phyloP scores from a whole-genome alignment of 495 filamentous ascomycete species.

The Trichoderma asperelloides region DNA sequence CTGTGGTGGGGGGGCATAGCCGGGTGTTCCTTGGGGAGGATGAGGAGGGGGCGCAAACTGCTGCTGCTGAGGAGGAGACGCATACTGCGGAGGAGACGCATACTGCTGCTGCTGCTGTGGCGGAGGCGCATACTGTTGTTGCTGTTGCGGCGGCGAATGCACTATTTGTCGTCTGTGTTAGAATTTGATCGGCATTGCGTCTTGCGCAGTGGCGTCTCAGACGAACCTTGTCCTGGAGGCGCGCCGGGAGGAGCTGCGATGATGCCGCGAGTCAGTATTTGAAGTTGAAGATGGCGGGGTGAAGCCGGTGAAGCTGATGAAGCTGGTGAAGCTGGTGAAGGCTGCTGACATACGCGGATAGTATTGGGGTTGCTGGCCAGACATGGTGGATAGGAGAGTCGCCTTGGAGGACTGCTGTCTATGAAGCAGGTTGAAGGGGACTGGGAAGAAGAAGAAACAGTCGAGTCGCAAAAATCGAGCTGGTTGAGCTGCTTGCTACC shows the following conservation, averaged over 20 bases:
- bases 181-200: neutral
- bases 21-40: conserved; percentile 22
- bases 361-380: neutral
- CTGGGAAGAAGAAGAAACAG: neutral
- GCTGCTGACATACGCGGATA: neutral
- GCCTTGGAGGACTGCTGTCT: neutral
- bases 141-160: neutral
- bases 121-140: conserved; percentile 1
- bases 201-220: neutral
- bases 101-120: conserved; percentile 10
- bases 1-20: conserved; percentile 27
- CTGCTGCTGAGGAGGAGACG: conserved; percentile 22
- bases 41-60: conserved; percentile 29
- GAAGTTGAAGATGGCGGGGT: neutral
- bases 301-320: neutral
- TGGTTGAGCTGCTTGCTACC: neutral
- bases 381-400: neutral
- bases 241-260: conserved; percentile 19
- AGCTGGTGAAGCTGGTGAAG: neutral
- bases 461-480: neutral
- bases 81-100: conserved; percentile 19
- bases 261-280: conserved; percentile 2
- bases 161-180: neutral
- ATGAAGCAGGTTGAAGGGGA: neutral
- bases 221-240: conserved; percentile 19